These are phyloP conservation scores for Chlamydomonas sp. DNA, from an alignment of 139 green algal genomes.

Conservation along the genomic window DNA sequence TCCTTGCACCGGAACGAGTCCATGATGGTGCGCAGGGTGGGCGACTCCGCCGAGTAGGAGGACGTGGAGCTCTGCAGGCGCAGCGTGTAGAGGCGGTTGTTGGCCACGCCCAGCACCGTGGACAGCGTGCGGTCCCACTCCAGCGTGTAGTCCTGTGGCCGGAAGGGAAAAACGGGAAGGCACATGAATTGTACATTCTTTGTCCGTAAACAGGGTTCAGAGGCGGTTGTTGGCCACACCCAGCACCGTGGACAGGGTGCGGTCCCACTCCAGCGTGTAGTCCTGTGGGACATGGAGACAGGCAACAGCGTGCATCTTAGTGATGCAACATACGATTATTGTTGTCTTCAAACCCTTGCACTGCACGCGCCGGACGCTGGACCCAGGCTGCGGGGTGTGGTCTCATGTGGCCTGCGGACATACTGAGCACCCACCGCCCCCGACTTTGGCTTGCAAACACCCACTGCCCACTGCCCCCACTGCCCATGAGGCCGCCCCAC, in stretches of 20 bases:
- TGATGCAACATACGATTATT: no score
- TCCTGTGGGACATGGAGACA: neutral
- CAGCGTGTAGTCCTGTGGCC: slow-evolving; percentile 52
- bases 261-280: slow-evolving; percentile 86
- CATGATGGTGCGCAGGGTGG: slow-evolving; percentile 50
- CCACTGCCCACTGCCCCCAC: no score
- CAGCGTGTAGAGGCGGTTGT: slow-evolving; percentile 58
- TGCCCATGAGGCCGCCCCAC: no score
- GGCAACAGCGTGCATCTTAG: no score
- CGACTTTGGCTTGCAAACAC: no score
- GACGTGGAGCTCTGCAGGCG: slow-evolving; percentile 68
- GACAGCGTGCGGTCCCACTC: slow-evolving; percentile 88
- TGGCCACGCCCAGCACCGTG: slow-evolving; percentile 85
- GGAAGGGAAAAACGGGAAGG: neutral
- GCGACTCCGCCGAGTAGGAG: slow-evolving; percentile 4
- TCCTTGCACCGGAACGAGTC: slow-evolving; percentile 64
- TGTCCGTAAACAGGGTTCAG: neutral
- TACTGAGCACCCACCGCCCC: no score
- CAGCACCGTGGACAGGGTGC: slow-evolving; percentile 77
- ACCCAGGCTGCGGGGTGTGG: no score
- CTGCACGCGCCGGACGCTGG: no score
- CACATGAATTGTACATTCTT: neutral
- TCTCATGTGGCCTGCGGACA: no score
- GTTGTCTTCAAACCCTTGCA: no score
- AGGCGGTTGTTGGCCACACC: slow-evolving; percentile 56